These are phyloP conservation scores for Paramicrosporidium saccamoebae DNA, from an alignment of 371 early-diverging fungal species.

Conservation along the genomic window DNA sequence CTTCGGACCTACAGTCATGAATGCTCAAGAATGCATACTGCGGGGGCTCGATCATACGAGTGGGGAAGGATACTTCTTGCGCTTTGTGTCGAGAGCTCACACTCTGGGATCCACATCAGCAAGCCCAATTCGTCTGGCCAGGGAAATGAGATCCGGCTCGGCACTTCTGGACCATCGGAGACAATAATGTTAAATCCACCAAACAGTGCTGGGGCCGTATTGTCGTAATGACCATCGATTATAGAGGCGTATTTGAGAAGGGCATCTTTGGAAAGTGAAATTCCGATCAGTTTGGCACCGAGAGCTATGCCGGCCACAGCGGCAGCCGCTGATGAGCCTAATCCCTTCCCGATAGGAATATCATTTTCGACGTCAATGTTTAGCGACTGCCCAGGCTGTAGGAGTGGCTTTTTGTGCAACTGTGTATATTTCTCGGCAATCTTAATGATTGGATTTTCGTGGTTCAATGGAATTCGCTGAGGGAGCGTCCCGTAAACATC, in stretches of 20 bases:
- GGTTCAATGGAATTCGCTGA: conserved; percentile 1
- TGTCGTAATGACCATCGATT: conserved; percentile 87
- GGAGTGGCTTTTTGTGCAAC: conserved; percentile 3
- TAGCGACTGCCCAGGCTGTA: conserved; percentile 15
- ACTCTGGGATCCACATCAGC: no score
- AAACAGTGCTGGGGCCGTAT: conserved; percentile 61
- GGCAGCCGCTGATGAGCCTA: conserved; percentile 81
- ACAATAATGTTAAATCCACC: no score
- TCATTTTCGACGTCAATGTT: conserved; percentile 34
- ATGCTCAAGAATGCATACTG: no score
- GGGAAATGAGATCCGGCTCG: no score
- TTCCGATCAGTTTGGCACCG: conserved; percentile 28
- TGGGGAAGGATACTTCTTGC: no score
- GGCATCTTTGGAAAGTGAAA: conserved; percentile 23
- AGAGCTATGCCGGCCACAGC: conserved; percentile 70
- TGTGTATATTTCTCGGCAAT: conserved; percentile 8
- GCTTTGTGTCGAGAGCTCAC: no score
- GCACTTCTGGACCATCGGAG: no score
- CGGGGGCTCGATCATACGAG: no score
- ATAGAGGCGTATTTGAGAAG: conserved; percentile 49
- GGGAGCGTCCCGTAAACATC: no score
- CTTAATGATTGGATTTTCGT: conserved; percentile 1
- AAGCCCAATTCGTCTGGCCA: no score
- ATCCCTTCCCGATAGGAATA: conserved; percentile 75
- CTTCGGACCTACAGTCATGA: no score